Evolutionary conservation across 2,329 filamentous ascomycete species (phyloP).

Genomic region (Fusarium euwallaceae): DNA sequence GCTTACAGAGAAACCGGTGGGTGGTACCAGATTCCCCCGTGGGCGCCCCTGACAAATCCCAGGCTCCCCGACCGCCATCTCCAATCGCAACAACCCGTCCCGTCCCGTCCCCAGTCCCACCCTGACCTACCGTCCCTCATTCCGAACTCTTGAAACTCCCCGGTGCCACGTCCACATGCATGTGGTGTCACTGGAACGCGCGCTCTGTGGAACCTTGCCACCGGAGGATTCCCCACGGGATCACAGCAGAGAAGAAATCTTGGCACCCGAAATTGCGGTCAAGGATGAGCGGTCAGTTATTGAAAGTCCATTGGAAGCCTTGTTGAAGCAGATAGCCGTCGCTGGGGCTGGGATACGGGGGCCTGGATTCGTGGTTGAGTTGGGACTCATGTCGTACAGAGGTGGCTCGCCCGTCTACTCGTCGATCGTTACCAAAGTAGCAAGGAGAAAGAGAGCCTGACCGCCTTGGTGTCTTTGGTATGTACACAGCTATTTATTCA

Average conservation of each 20-base stretch:
- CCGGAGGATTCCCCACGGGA: neutral
- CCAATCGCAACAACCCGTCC: neutral
- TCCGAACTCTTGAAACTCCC: neutral
- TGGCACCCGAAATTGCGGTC: neutral
- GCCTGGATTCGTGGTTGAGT: neutral
- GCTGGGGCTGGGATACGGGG: neutral
- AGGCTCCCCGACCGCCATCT: neutral
- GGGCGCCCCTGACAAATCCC: neutral
- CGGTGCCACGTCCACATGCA: neutral
- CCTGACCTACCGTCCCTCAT: neutral
- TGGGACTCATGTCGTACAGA: neutral
- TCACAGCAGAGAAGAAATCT: neutral
- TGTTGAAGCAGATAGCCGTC: neutral
- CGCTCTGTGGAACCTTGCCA: neutral
- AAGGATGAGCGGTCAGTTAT: slow-evolving; percentile 3
- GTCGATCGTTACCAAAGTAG: neutral
- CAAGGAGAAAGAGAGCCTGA: neutral
- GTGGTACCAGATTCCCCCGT: neutral
- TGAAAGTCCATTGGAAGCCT: too few species aligned
- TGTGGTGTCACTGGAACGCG: neutral
- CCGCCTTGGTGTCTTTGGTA: neutral
- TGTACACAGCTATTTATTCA: neutral
- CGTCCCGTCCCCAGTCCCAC: too few species aligned
- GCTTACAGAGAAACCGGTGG: neutral
- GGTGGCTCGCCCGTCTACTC: neutral